Base-by-base conservation (phyloP, 805 yeast species). In the Candida tammaniensis region DNA sequence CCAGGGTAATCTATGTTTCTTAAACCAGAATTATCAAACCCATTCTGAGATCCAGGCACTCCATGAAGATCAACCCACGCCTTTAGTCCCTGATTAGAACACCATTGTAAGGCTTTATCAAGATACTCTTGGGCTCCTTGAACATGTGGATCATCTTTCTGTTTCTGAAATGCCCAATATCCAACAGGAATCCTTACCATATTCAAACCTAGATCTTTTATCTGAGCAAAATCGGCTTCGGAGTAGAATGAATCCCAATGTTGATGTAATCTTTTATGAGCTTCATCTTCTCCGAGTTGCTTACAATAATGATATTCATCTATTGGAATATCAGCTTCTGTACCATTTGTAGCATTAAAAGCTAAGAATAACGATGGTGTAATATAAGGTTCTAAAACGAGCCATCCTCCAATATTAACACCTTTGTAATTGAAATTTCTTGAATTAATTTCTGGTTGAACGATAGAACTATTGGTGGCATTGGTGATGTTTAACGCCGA, bases 1-100 rank as follows among this genome's bases (percentile, higher is more conserved):
- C 63, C 64, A 11, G 65, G 64, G 40, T 54, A 53, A 2, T 58
- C 61, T 5, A 57, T 46, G 33, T 54, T 77, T 49, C 88, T 66
- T 18, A 69, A 57, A 1, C 95, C 95, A 7, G 87, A 79, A 49
- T 85, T 86, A 52, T 86, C 93, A 64, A 85, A 85, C 14, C 95
- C 94, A 54, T 86, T 86, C 52, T 86, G 95, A 1, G 91, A 82
- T 1, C 93, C 94, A 6, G 94, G 94, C 14, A 74, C 80, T 9
- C 93, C 88, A 50, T 86, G 95, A 35, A 86, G 57, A 51, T 86
- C 95, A 33, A 86, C 58, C 80, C 85, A 80, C 4, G 80, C 82
- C 38, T 82, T 73, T 39, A 86, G 59, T 7, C 69, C 79, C 47
- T 79, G 56, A 23, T 65, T 62, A 11, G 72, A 54, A 13, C 85